Evolutionary conservation across 2,329 filamentous ascomycete species (phyloP).

Genomic region (Ophiocordyceps australis): DNA sequence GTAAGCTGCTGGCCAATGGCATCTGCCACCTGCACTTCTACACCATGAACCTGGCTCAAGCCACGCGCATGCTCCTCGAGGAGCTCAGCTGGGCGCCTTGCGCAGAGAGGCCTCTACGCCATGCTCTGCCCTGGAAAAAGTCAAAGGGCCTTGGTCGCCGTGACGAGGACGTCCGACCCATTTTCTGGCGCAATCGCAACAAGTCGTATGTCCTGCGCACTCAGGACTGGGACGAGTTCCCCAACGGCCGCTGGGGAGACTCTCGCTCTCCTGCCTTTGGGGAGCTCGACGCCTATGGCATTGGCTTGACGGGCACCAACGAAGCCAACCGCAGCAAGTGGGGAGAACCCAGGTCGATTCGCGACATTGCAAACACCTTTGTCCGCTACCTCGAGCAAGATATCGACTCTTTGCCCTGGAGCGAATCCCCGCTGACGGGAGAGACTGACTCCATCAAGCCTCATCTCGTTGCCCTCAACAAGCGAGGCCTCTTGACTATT

Average conservation of each 20-base stretch:
- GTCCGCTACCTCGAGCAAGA: constrained; percentile 69
- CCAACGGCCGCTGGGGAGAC: constrained; percentile 97
- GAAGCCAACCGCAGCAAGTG: constrained; percentile 91
- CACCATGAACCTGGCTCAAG: constrained; percentile 95
- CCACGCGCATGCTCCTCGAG: constrained; percentile 84
- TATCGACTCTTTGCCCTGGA: constrained; percentile 79
- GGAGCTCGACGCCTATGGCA: constrained; percentile 84
- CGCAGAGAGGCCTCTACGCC: constrained; percentile 59
- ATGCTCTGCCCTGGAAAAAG: constrained; percentile 89
- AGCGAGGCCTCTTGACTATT: constrained; percentile 76
- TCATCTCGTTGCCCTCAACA: constrained; percentile 67
- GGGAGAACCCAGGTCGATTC: constrained; percentile 66
- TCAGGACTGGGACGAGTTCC: constrained; percentile 98
- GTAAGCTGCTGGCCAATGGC: constrained; percentile 63
- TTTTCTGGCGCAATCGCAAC: constrained; percentile 97
- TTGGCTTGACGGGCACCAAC: constrained; percentile 85
- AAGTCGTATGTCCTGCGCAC: constrained; percentile 91
- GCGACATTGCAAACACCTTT: constrained; percentile 71
- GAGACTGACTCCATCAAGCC: constrained; percentile 67
- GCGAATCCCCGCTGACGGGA: constrained; percentile 66
- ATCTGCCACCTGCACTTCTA: constrained; percentile 92
- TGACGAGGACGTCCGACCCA: constrained; percentile 88
- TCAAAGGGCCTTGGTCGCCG: constrained; percentile 78
- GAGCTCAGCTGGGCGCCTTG: constrained; percentile 72
- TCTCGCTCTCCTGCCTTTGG: constrained; percentile 91